Evolutionary conservation across 78 protist genomes (phyloP).

Genomic region (Tieghemostelium lacteum): DNA sequence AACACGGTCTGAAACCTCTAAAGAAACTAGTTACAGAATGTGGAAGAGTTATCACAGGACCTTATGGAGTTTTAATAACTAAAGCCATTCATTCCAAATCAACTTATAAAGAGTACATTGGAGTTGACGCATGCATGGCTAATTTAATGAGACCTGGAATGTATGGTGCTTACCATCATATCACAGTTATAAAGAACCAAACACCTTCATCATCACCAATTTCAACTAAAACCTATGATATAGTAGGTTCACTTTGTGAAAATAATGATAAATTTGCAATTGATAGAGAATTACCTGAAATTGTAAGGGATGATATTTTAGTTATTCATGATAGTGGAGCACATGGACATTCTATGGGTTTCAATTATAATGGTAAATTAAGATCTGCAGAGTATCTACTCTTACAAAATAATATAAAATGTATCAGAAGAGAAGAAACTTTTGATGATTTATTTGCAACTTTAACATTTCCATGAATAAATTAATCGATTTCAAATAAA

Average conservation of each 20-base stretch:
- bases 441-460: slow-evolving; percentile 64
- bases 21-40: slow-evolving; percentile 54
- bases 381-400: slow-evolving; percentile 65
- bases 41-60: slow-evolving; percentile 65
- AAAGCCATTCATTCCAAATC: slow-evolving; percentile 67
- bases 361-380: slow-evolving; percentile 67
- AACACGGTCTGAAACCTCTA: background rate
- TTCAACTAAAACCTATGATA: slow-evolving; percentile 17
- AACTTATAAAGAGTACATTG: slow-evolving; percentile 53
- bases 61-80: slow-evolving; percentile 52
- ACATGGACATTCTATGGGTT: slow-evolving; percentile 78
- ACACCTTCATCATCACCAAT: background rate
- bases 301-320: slow-evolving; percentile 2
- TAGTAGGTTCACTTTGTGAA: slow-evolving; percentile 74
- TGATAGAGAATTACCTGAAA: slow-evolving; percentile 36
- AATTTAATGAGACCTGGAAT: slow-evolving; percentile 75
- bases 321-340: slow-evolving; percentile 74
- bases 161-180: slow-evolving; percentile 68
- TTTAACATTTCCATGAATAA: background rate
- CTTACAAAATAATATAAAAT: background rate
- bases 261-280: slow-evolving; percentile 71
- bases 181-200: slow-evolving; percentile 20
- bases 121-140: slow-evolving; percentile 78
- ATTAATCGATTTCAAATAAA: no score
- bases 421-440: slow-evolving; percentile 70